phyloP scores from a whole-genome alignment of 1,139 yeast genomes.

The Kodamaea derodonti region DNA sequence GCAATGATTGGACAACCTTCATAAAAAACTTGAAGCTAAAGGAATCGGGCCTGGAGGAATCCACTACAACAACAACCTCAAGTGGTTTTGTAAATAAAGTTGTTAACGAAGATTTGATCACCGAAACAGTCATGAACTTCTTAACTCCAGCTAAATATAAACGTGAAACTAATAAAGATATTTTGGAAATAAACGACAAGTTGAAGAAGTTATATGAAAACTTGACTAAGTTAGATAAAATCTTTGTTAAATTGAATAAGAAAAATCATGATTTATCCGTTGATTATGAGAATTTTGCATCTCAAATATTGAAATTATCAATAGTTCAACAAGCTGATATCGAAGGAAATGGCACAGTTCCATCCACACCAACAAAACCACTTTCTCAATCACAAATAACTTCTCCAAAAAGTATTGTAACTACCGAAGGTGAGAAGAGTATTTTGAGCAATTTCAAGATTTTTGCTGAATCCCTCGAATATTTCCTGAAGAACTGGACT shows the following conservation, averaged over 20 bases:
- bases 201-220: constrained; percentile 84
- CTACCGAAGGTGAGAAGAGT: constrained; percentile 12
- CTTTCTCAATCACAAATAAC: background rate
- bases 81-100: constrained; percentile 36
- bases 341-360: constrained; percentile 3
- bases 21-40: constrained; percentile 54
- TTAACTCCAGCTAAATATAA: constrained; percentile 70
- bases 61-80: constrained; percentile 12
- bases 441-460: constrained; percentile 32
- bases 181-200: constrained; percentile 77
- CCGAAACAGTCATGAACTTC: constrained; percentile 90
- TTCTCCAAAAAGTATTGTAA: background rate
- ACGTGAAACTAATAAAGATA: constrained; percentile 71
- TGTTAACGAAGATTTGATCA: constrained; percentile 58
- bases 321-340: constrained; percentile 35
- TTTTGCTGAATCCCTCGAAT: constrained; percentile 46
- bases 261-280: constrained; percentile 68
- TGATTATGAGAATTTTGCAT: constrained; percentile 70
- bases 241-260: constrained; percentile 68
- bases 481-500: constrained; percentile 43
- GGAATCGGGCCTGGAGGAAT: constrained; percentile 10
- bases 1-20: constrained; percentile 81
- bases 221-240: constrained; percentile 70
- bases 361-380: constrained; percentile 10
- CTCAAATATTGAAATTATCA: constrained; percentile 67